These are phyloP conservation scores for Luffa aegyptiaca DNA, from an alignment of 306 rosid species.

Conservation along the genomic window DNA sequence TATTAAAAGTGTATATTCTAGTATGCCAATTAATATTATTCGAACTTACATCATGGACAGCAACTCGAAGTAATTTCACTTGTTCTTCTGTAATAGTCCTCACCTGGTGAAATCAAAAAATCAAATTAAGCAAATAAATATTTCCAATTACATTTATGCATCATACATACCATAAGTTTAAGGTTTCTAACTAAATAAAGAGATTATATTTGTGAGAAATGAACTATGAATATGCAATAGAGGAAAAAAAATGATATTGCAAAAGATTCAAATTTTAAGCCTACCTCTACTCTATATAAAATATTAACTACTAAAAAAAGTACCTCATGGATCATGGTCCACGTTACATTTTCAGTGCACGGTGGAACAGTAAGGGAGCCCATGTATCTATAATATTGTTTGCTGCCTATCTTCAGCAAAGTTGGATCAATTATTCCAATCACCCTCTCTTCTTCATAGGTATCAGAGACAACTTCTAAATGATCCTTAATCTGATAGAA, in stretches of 20 bases:
- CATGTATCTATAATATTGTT: constrained; percentile 43
- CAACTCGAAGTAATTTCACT: background rate
- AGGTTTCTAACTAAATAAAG: no score
- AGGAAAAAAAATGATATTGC: no score
- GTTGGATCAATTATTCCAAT: constrained; percentile 45
- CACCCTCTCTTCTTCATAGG: background rate
- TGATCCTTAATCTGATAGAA: constrained; percentile 23
- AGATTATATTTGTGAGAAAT: no score
- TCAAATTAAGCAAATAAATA: background rate
- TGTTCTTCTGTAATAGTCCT: background rate
- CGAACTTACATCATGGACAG: constrained; percentile 4
- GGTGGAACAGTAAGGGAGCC: constrained; percentile 79
- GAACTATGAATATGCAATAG: no score
- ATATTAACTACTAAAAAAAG: no score
- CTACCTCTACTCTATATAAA: no score
- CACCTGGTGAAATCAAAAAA: background rate
- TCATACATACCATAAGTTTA: no score
- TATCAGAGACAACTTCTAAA: constrained; percentile 18
- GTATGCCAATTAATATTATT: background rate
- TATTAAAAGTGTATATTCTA: background rate
- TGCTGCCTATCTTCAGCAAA: constrained; percentile 9
- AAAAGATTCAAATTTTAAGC: no score
- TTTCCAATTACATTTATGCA: background rate
- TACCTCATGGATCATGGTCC: constrained; percentile 46
- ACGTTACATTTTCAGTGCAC: constrained; percentile 44